A percentile compares a stretch with the other conserved stretches of the same genome.
Evolutionary conservation across 495 filamentous ascomycete species (phyloP).

Genomic region (Glonium stellatum): DNA sequence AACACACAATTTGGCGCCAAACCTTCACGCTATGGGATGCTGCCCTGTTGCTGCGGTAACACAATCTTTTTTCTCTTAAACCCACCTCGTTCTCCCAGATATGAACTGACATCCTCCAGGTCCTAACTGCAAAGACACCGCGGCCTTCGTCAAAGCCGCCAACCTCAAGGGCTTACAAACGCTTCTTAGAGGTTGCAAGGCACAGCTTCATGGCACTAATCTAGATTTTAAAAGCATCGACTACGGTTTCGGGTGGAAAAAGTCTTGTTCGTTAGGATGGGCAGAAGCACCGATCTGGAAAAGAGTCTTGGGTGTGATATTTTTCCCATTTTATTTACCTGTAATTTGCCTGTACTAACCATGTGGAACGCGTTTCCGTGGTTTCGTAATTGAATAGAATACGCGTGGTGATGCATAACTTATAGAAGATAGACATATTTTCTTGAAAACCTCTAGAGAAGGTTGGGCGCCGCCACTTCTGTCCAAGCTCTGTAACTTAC

Average conservation of each 20-base stretch:
- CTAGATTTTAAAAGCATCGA: conserved; percentile 10
- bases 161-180: conserved; percentile 13
- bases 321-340: background rate
- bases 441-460: no score
- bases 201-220: conserved; percentile 6
- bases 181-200: conserved; percentile 7
- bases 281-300: conserved; percentile 1
- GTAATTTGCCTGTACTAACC: no score
- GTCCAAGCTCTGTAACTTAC: no score
- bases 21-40: conserved; percentile 9
- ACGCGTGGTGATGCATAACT: no score
- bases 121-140: background rate
- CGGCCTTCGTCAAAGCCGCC: conserved; percentile 7
- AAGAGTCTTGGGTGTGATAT: background rate
- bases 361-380: no score
- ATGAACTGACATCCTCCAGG: background rate
- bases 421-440: no score
- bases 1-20: conserved; percentile 11
- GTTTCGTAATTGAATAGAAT: no score
- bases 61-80: background rate
- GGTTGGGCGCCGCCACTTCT: no score
- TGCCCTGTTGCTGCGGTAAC: conserved; percentile 11
- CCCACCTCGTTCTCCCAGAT: background rate
- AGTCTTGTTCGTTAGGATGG: conserved; percentile 2
- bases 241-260: conserved; percentile 10